These are phyloP conservation scores for Nakazawaea molendinolei DNA, from an alignment of 805 yeast species.

Conservation along the genomic window DNA sequence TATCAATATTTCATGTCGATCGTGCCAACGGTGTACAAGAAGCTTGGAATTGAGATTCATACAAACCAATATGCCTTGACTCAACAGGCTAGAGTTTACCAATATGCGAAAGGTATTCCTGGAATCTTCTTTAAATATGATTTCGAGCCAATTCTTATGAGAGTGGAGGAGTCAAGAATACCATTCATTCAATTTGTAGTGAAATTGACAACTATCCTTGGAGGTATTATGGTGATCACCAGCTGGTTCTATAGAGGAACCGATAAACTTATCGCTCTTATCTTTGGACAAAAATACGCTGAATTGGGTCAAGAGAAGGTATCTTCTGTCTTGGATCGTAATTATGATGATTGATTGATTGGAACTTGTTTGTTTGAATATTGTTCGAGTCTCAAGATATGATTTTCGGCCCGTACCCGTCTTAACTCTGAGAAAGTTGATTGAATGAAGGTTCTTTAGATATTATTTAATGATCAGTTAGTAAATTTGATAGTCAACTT, in stretches of 20 bases:
- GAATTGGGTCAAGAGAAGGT: slow-evolving; percentile 40
- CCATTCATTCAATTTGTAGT: slow-evolving; percentile 74
- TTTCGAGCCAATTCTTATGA: slow-evolving; percentile 78
- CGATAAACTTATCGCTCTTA: slow-evolving; percentile 45
- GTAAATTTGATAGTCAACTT: too few species aligned
- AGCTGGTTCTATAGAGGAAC: slow-evolving; percentile 55
- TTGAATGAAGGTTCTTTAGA: too few species aligned
- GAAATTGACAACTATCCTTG: slow-evolving; percentile 71
- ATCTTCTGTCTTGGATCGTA: slow-evolving; percentile 5
- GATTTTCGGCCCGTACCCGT: too few species aligned
- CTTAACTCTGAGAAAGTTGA: too few species aligned
- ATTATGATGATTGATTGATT: neutral
- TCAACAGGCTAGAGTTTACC: slow-evolving; percentile 25
- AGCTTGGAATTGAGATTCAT: slow-evolving; percentile 64
- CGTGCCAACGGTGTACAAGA: slow-evolving; percentile 74
- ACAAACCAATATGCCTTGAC: slow-evolving; percentile 84
- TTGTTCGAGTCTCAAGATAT: too few species aligned
- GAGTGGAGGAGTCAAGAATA: slow-evolving; percentile 63
- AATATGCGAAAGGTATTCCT: slow-evolving; percentile 37
- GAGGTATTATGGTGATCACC: slow-evolving; percentile 70
- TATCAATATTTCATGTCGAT: slow-evolving; percentile 69
- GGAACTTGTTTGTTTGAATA: too few species aligned
- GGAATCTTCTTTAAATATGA: slow-evolving; percentile 82
- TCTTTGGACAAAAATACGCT: slow-evolving; percentile 53
- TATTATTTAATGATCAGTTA: too few species aligned